Evolutionary conservation across 106 monocot genomes (phyloP).

Genomic region (Dendrobium chrysotoxum): DNA sequence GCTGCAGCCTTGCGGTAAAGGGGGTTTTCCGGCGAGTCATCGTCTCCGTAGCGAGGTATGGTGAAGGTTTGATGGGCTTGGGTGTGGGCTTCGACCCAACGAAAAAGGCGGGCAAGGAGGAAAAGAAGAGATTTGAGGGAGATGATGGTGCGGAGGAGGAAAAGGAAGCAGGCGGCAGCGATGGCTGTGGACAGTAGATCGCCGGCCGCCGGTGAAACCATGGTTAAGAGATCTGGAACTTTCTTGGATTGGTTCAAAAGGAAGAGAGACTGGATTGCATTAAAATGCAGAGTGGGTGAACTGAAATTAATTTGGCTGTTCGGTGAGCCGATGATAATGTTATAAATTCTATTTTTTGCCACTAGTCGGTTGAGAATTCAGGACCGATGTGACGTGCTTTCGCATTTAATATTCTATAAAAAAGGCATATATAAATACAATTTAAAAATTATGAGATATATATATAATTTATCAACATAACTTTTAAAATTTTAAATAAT

Average conservation of each 20-base stretch:
- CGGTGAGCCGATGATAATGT: too few species aligned
- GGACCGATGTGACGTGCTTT: too few species aligned
- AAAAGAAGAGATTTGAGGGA: constrained; percentile 22
- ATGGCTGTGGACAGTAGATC: neutral
- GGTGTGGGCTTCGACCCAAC: constrained; percentile 24
- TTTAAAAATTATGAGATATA: too few species aligned
- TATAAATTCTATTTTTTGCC: too few species aligned
- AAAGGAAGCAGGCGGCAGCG: constrained; percentile 11
- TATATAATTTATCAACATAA: too few species aligned
- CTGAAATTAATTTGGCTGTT: too few species aligned
- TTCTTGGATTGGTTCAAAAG: neutral
- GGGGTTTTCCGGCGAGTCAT: constrained; percentile 33
- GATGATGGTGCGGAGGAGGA: constrained; percentile 30
- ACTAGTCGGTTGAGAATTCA: too few species aligned
- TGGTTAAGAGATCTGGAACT: neutral
- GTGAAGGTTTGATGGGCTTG: constrained; percentile 43
- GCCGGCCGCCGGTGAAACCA: neutral
- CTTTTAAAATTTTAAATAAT: too few species aligned
- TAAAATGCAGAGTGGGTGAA: neutral
- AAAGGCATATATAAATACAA: too few species aligned
- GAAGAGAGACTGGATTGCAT: neutral
- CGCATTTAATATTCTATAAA: too few species aligned
- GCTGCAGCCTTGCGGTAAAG: constrained; percentile 45
- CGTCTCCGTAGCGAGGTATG: constrained; percentile 35
- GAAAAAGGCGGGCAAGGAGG: constrained; percentile 27